phyloP scores from a whole-genome alignment of 441 rosid genomes.

The Croton laevigatus region DNA sequence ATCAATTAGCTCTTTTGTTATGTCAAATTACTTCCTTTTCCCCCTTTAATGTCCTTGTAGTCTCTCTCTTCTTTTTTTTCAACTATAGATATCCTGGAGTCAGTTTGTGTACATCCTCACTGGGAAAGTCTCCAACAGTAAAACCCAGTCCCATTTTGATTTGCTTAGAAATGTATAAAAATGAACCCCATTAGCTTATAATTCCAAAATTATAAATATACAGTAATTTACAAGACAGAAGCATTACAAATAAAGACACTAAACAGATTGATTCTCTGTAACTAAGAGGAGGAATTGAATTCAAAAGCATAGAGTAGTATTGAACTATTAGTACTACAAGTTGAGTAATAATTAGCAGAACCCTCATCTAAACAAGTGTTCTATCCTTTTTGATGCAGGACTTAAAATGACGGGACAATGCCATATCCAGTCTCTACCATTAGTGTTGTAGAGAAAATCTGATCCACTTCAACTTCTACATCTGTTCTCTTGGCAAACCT shows the following conservation, averaged over 20 bases:
- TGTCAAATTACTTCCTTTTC: not conserved
- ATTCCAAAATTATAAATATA: constrained; percentile 25
- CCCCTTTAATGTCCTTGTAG: not conserved
- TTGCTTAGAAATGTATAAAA: too few relatives aligned
- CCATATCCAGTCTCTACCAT: constrained; percentile 56
- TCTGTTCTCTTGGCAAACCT: constrained; percentile 77
- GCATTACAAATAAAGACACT: constrained; percentile 23
- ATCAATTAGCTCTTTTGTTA: not conserved
- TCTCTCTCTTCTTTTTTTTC: not conserved
- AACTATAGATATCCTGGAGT: too few relatives aligned
- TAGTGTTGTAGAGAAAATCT: constrained; percentile 49
- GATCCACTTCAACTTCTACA: constrained; percentile 49
- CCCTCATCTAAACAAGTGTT: constrained; percentile 11
- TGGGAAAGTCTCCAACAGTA: too few relatives aligned
- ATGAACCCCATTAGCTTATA: not conserved
- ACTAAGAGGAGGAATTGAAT: constrained; percentile 19
- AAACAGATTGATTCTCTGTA: constrained; percentile 16
- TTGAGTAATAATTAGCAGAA: constrained; percentile 19
- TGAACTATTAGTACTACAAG: constrained; percentile 22
- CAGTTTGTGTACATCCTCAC: too few relatives aligned
- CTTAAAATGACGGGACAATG: constrained; percentile 67
- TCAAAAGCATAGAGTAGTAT: constrained; percentile 19
- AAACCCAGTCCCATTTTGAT: too few relatives aligned
- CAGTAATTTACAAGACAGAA: constrained; percentile 34
- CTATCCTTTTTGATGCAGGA: not conserved